Base-by-base conservation (phyloP, 495 filamentous ascomycete species). In the Penicillium atrosanguineum region DNA sequence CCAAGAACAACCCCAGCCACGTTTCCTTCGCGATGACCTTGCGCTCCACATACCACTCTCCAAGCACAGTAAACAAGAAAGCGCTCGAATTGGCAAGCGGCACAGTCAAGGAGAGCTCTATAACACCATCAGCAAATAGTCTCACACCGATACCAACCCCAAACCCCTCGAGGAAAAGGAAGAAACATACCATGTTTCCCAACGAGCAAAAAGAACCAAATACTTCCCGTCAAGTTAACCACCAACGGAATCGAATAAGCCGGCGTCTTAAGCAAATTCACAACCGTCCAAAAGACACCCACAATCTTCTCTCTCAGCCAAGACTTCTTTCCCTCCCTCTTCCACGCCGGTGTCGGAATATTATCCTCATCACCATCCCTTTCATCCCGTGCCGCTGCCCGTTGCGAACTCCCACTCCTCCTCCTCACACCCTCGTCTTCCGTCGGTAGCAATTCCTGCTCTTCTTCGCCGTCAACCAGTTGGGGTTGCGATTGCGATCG, bases 181-280 rank as follows among this genome's bases (percentile, higher is more conserved):
- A 51, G 52, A 7, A 28, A 82, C 85, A 56, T 71, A 94, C 91
- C 90, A 59, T 92, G 90, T 69, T 91, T 81, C 49, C 94, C 94
- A 76, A 98, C 89, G 55, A 98, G 73, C 59, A 97, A 68, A 64
- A 98, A 98, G 62, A 98, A 98, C 94, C 94, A 98, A 55, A 98
- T 79, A 62, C 90, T 95, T 52, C 94, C 94, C 31, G 94, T 96
- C 59, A 97, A 69, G 63, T 98, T 98, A 25, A 96, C 76, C 46
- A 96, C 71, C 60, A 98, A 66, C 23, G 93, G 93, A 34, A 95
- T 65, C 11, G 90, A 87, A 69, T 98, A 98, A 23, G 81, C 80
- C 43, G 91, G 91, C 51, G 87, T 91, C 42, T 80, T 73, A 11
- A 97, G 70, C 60, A 97, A 70, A 68, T 95, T 94, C 7, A 84